Base-by-base conservation (phyloP, 2,329 filamentous ascomycete genomes). In the Rosellinia necatrix region DNA sequence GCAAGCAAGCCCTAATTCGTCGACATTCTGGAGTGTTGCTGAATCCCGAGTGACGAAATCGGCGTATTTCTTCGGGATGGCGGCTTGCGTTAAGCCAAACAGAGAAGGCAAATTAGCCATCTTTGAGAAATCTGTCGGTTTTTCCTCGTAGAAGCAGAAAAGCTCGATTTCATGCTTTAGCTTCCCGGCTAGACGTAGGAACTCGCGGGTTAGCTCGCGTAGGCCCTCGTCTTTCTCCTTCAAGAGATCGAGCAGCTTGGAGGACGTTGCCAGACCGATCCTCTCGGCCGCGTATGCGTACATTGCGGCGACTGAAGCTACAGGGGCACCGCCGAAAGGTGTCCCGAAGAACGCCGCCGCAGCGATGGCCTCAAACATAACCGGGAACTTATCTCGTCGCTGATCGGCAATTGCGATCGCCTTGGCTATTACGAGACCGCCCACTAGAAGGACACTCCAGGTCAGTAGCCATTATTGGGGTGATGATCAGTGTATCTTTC, bases 381-480 rank as follows among this genome's bases (percentile, higher is more conserved):
- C 64, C 1, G 70, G 71, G 13, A 74, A 76, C 5, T 66, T 61
- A 7, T 76, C 71, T 17, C 67, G 64, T 13, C 69, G 68, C 0
- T 70, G 66, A 34, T 74, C 72, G 4, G 74, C 72, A 2, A 75
- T 59, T 2, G 58, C 66, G 10, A 72, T 52, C 12, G 73, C 75
- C 60, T 77, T 77, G 9, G 75, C 74, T 27, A 77, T 69, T 1
- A 77, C 75, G 5, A 77, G 64, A 6, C 75, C 75, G 7, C 75
- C 75, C 75, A 77, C 55, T 58, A 9, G 7, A 49, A 9, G 7
- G 46, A 22, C 6, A 40, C 19, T 25, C 4, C 29, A 4, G 4
- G 49, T 58, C 17, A 58, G 55, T 13, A 35, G 40, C 29, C 6
- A 6, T 4, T n/a, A 19, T 24, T 32, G 12, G n/a, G 4, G 13